phyloP scores from a whole-genome alignment of 148 eudicot species.

The Gaultheria prostrata region DNA sequence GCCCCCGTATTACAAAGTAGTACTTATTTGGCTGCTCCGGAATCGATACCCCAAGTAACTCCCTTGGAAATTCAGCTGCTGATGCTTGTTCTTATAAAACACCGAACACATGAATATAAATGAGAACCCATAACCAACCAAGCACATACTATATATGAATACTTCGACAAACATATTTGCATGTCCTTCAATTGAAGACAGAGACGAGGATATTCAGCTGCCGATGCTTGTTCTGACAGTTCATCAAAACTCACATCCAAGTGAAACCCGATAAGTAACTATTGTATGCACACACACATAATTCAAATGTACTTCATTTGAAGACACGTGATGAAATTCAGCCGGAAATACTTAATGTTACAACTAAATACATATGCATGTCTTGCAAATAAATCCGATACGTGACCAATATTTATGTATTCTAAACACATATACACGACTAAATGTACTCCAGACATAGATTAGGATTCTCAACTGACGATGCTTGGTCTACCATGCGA shows the following conservation, averaged over 20 bases:
- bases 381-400: neutral
- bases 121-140: neutral
- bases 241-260: neutral
- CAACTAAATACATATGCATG: neutral
- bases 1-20: constrained; percentile 74
- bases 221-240: constrained; percentile 49
- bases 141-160: neutral
- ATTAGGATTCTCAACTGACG: neutral
- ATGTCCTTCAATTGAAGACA: neutral
- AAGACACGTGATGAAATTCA: neutral
- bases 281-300: neutral
- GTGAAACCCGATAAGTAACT: neutral
- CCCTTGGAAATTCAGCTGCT: constrained; percentile 67
- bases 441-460: neutral
- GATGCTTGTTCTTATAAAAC: constrained; percentile 52
- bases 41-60: constrained; percentile 68
- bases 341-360: neutral
- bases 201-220: constrained; percentile 57
- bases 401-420: neutral
- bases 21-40: constrained; percentile 81
- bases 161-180: neutral
- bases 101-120: neutral
- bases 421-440: neutral
- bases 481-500: neutral
- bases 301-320: neutral